A percentile compares a stretch with the other conserved stretches of the same genome.
These are phyloP conservation scores for Fusarium sp. DNA, from an alignment of 2,329 filamentous ascomycete species.

Conservation along the genomic window DNA sequence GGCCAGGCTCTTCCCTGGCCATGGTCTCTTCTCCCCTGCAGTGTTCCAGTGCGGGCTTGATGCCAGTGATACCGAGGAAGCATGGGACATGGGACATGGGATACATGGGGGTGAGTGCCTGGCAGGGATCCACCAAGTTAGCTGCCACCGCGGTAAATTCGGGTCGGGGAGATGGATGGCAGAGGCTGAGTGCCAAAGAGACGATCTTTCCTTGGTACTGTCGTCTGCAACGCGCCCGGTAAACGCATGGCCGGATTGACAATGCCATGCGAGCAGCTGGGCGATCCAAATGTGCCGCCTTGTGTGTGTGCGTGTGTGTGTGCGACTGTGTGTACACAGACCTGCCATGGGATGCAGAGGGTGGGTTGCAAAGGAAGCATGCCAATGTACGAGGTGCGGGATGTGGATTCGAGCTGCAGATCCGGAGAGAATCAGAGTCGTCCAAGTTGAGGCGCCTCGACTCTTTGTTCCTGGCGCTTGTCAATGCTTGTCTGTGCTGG, in stretches of 20 bases:
- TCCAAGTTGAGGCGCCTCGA: neutral
- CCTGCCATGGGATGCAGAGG: conserved; percentile 1
- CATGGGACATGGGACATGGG: conserved; percentile 17
- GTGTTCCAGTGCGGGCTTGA: conserved; percentile 11
- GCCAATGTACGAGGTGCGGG: conserved; percentile 17
- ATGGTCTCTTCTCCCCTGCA: conserved; percentile 17
- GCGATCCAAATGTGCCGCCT: neutral
- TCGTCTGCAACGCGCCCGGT: neutral
- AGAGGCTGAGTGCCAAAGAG: neutral
- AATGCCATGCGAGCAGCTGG: conserved; percentile 8
- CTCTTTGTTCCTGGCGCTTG: conserved; percentile 24
- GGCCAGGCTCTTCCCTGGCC: conserved; percentile 8
- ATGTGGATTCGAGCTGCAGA: conserved; percentile 35
- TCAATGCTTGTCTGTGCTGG: neutral
- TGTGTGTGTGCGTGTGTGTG: neutral
- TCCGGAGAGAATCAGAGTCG: conserved; percentile 23
- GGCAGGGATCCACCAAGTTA: conserved; percentile 5
- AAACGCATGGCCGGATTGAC: neutral
- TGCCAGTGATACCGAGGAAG: conserved; percentile 31
- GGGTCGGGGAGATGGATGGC: neutral
- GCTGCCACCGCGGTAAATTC: conserved; percentile 1
- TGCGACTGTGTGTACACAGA: neutral
- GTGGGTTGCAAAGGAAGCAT: neutral
- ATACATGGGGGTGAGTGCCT: conserved; percentile 6
- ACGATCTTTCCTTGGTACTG: neutral